A percentile compares a stretch with the other conserved stretches of the same genome.
Conservation (phyloP, 2,329 filamentous ascomycete species). For the Ilyonectria robusta region DNA sequence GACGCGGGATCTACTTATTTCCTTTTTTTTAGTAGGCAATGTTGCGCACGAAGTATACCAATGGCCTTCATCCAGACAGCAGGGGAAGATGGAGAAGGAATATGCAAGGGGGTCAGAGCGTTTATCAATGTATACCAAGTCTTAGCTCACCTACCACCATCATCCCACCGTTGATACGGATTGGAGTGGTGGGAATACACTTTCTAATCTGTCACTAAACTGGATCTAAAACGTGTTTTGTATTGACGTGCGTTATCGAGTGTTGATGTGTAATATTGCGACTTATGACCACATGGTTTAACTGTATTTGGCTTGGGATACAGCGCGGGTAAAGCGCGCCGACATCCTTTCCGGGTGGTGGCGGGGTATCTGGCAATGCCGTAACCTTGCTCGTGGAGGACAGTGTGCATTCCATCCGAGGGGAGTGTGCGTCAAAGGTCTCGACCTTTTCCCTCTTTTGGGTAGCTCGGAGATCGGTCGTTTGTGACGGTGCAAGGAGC, state of each 20-base stretch:
- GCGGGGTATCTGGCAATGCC: not conserved
- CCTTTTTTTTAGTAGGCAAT: slow-evolving; percentile 18
- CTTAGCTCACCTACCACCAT: slow-evolving; percentile 2
- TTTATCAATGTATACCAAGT: slow-evolving; percentile 22
- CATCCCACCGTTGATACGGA: slow-evolving; percentile 9
- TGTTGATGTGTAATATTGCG: slow-evolving; percentile 21
- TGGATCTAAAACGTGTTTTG: not conserved
- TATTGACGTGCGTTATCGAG: not conserved
- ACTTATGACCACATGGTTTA: slow-evolving; percentile 20
- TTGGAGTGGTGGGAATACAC: slow-evolving; percentile 23
- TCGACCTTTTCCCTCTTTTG: slow-evolving; percentile 11
- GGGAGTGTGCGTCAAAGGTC: slow-evolving; percentile 8
- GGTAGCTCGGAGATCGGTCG: slow-evolving; percentile 19
- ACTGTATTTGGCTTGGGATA: slow-evolving; percentile 7
- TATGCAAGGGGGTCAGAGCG: slow-evolving; percentile 3
- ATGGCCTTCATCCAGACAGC: slow-evolving; percentile 10
- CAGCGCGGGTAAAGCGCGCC: not conserved
- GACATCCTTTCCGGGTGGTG: slow-evolving; percentile 5
- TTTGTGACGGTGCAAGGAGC: slow-evolving; percentile 16
- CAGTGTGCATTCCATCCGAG: slow-evolving; percentile 5
- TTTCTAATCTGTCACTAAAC: slow-evolving; percentile 22
- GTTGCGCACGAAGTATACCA: slow-evolving; percentile 26
- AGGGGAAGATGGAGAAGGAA: slow-evolving; percentile 18
- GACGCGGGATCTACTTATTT: slow-evolving; percentile 30
- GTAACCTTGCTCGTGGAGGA: not conserved